Evolutionary conservation across 2,329 filamentous ascomycete species (phyloP).

Genomic region (Lasiodiplodia citricola): DNA sequence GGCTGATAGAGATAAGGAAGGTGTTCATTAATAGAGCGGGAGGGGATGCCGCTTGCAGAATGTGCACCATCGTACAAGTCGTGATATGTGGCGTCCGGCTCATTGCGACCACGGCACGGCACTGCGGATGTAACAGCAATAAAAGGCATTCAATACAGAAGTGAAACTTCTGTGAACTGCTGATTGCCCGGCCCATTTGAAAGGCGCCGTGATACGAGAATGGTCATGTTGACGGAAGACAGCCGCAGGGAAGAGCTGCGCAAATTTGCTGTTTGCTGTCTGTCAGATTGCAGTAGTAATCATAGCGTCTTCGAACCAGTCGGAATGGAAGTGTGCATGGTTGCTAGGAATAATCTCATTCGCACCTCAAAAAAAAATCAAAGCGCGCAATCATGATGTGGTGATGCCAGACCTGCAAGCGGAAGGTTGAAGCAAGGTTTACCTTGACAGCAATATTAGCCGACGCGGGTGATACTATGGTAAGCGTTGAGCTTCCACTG

Average conservation of each 20-base stretch:
- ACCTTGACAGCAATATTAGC: not conserved
- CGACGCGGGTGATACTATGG: not conserved
- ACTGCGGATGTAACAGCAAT: not conserved
- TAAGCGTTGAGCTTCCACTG: not conserved
- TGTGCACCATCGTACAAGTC: not conserved
- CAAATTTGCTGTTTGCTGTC: too few relatives aligned
- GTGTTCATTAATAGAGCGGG: too few relatives aligned
- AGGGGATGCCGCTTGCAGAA: too few relatives aligned
- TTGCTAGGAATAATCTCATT: too few relatives aligned
- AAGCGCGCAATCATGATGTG: too few relatives aligned
- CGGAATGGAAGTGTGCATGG: too few relatives aligned
- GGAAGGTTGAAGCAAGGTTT: too few relatives aligned
- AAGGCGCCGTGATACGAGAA: not conserved
- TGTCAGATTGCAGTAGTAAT: too few relatives aligned
- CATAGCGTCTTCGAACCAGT: too few relatives aligned
- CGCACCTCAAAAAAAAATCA: too few relatives aligned
- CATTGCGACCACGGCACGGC: not conserved
- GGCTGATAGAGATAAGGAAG: too few relatives aligned
- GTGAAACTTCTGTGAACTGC: not conserved
- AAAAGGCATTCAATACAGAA: not conserved
- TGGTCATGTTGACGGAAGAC: not conserved
- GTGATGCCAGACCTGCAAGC: too few relatives aligned
- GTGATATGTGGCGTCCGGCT: not conserved
- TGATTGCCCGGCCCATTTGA: not conserved
- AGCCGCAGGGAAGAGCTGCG: not conserved